Base-by-base conservation (phyloP, 176 grass and related monocot species). In the Chloris gayana region DNA sequence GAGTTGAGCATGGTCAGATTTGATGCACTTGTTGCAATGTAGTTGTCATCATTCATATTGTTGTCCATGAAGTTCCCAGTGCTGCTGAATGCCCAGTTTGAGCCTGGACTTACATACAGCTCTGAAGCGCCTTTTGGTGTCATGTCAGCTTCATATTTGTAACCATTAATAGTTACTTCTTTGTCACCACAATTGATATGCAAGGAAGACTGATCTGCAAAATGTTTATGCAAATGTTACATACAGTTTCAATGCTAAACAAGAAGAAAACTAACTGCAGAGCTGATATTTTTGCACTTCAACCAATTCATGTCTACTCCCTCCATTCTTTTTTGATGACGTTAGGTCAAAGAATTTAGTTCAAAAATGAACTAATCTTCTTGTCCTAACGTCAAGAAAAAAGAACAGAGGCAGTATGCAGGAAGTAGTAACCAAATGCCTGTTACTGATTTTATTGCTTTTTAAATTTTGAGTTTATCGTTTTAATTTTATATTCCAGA, bases 1-100 rank as follows among this genome's bases (percentile, higher is more conserved):
- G 88, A 85, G 39, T 92, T 60, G 60, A 72, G 77, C 88, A 88
- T 70, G 30, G 14, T 42, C 60, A 93, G 78, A 82, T 89, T 85
- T 68, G 86, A 93, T 70, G 80, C 25, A 64, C 59, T 91, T 84
- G 75, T 69, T 12, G 78, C 79, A 24, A 98, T 98, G 70, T 91
- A 98, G 84, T 61, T 91, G 78, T 98, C 92, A 63, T 87, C 88
- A 59, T 64, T 86, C 30, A 89, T 78, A 42, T 85, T 83, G 86
- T 98, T 73, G 57, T 98, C 92, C 88, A 98, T 78, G 80, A 98
- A 98, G 45, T 95, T 91, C 42, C 92, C 95, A 41, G 88, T 91
- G 89, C 92, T 98, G 81, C 92, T 95, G 61, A 98, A 89, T 86
- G 92, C 90, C 96, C 92, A 98, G 71, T 98, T 98, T 80, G 87